These are phyloP conservation scores for Ceratocystiopsis sp. DNA, from an alignment of 2,329 filamentous ascomycete genomes.

Conservation along the genomic window DNA sequence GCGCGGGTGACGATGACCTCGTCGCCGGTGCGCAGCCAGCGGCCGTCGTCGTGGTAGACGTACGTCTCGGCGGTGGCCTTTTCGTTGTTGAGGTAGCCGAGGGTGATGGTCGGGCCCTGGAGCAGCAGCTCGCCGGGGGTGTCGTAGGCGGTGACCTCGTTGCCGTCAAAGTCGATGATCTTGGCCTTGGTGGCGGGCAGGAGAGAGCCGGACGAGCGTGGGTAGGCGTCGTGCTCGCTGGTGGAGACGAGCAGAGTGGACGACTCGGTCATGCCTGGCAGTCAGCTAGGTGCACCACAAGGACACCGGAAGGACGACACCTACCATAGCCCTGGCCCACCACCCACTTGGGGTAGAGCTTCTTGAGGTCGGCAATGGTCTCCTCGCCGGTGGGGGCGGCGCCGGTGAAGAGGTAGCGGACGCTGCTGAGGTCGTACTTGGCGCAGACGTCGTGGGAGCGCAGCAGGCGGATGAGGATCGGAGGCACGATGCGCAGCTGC, in stretches of 20 bases:
- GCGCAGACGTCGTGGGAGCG: constrained; percentile 43
- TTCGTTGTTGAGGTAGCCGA: constrained; percentile 79
- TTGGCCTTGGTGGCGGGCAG: constrained; percentile 48
- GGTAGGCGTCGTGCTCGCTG: constrained; percentile 43
- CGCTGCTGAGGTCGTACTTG: constrained; percentile 55
- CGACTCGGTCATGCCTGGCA: constrained; percentile 57
- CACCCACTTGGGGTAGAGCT: constrained; percentile 42
- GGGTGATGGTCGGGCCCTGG: constrained; percentile 56
- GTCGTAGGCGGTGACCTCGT: constrained; percentile 47
- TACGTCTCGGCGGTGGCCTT: constrained; percentile 73
- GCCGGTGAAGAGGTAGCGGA: constrained; percentile 50
- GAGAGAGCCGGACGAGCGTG: constrained; percentile 56
- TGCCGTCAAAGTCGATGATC: constrained; percentile 49
- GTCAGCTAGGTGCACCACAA: not conserved
- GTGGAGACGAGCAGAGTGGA: constrained; percentile 50
- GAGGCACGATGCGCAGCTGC: constrained; percentile 55
- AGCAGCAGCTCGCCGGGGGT: constrained; percentile 68
- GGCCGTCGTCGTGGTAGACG: constrained; percentile 42
- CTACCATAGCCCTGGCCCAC: constrained; percentile 56
- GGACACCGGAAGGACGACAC: constrained; percentile 3
- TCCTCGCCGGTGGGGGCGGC: constrained; percentile 65
- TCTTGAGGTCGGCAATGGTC: constrained; percentile 45
- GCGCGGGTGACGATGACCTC: constrained; percentile 44
- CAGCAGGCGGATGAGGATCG: constrained; percentile 62
- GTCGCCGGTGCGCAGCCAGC: constrained; percentile 74